Conservation (phyloP, 176 grass and related monocot species). For the Tuctoria greenei region DNA sequence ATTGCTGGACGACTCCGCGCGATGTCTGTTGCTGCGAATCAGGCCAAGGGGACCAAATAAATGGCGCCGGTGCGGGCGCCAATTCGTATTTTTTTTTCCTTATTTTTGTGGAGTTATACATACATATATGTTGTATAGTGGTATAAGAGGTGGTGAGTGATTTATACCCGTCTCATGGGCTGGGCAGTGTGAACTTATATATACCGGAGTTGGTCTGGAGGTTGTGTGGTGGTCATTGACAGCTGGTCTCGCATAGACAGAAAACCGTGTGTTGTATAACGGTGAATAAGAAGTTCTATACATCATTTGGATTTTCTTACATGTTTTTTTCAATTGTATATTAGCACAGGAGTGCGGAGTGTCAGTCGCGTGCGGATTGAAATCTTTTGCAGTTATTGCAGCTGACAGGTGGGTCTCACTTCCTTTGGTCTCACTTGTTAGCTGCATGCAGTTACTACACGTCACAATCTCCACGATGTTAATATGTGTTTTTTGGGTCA, state of each 20-base stretch:
- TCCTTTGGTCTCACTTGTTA: too few species aligned
- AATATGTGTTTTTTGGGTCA: too few species aligned
- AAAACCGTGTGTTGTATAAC: constrained; percentile 3
- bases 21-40: constrained; percentile 67
- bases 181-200: not conserved
- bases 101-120: constrained; percentile 14
- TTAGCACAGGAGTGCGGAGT: too few species aligned
- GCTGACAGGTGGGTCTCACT: too few species aligned
- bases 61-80: not conserved
- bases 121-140: constrained; percentile 35
- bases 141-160: constrained; percentile 20
- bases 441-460: too few species aligned
- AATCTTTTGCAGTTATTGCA: too few species aligned
- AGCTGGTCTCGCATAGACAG: not conserved
- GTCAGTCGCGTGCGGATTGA: too few species aligned
- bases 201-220: constrained; percentile 5
- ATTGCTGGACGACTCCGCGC: constrained; percentile 65
- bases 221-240: constrained; percentile 30
- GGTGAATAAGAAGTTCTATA: constrained; percentile 8
- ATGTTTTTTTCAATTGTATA: too few species aligned
- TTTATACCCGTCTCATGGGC: constrained; percentile 32
- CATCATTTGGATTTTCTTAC: not conserved
- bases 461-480: too few species aligned
- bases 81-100: not conserved
- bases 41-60: constrained; percentile 46